A percentile compares a stretch with the other conserved stretches of the same genome.
Conservation (phyloP, 2,329 filamentous ascomycete species). For the Colletotrichum chrysophilum region DNA sequence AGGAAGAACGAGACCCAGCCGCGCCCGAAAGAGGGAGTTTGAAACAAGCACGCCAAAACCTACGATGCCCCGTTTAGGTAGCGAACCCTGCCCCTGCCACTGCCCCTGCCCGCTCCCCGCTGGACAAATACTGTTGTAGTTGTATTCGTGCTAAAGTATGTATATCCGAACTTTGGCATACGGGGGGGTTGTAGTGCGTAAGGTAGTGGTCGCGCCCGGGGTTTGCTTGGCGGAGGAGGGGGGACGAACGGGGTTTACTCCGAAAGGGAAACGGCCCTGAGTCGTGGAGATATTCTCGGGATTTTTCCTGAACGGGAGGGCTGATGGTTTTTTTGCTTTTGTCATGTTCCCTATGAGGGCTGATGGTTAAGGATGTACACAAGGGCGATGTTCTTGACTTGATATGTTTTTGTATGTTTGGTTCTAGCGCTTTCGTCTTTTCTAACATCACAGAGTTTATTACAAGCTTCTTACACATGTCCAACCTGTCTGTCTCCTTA, state of each 20-base stretch:
- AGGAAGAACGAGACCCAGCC: not conserved
- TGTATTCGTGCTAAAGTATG: not conserved
- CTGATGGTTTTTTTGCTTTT: not conserved
- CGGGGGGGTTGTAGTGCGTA: not conserved
- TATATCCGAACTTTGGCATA: not conserved
- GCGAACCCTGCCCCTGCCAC: not conserved
- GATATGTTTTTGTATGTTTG: not conserved
- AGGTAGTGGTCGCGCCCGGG: not conserved
- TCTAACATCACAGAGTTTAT: rapidly evolving
- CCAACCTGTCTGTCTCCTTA: constrained; percentile 42
- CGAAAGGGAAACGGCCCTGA: not conserved
- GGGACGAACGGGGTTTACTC: not conserved
- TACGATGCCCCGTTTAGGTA: not conserved
- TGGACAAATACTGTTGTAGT: not conserved
- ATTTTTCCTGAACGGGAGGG: not conserved
- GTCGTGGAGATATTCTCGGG: not conserved
- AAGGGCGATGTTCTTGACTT: not conserved
- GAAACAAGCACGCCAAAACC: not conserved
- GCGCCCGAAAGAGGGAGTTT: not conserved
- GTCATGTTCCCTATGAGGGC: not conserved
- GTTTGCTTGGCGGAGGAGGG: not conserved
- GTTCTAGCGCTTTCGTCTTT: not conserved
- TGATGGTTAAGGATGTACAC: not conserved
- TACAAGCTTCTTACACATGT: rapidly evolving
- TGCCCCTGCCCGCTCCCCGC: not conserved